Conservation (phyloP, 768 basidiomycete species). For the Boletus edulis region DNA sequence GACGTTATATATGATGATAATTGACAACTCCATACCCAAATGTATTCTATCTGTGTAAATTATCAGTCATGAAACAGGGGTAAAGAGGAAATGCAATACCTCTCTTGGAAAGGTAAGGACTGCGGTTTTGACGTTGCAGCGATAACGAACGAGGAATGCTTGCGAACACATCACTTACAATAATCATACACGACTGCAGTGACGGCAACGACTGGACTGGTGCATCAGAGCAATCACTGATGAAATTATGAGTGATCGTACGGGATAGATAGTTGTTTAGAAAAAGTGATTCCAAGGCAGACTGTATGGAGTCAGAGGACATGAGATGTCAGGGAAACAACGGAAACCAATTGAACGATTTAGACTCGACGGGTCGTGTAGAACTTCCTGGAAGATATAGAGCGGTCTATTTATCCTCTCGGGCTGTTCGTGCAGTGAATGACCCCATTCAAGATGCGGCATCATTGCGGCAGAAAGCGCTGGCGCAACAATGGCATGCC, state of each 20-base stretch:
- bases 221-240: not conserved
- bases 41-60: not conserved
- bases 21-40: not conserved
- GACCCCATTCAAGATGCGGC: too few species aligned
- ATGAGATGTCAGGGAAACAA: not conserved
- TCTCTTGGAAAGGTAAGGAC: not conserved
- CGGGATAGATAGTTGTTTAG: not conserved
- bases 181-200: conserved; percentile 1
- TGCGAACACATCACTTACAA: not conserved
- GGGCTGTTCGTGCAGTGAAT: too few species aligned
- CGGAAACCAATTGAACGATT: too few species aligned
- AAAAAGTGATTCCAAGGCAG: not conserved
- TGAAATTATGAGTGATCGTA: not conserved
- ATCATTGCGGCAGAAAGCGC: not conserved
- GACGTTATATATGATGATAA: not conserved
- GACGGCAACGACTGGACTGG: not conserved
- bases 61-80: not conserved
- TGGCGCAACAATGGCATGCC: too few species aligned
- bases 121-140: not conserved
- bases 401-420: not conserved
- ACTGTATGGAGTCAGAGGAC: not conserved
- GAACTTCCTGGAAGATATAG: too few species aligned
- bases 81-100: not conserved
- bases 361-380: not conserved
- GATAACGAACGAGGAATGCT: not conserved